Conservation (phyloP, 2,329 filamentous ascomycete species). For the Verticillium alfalfae region DNA sequence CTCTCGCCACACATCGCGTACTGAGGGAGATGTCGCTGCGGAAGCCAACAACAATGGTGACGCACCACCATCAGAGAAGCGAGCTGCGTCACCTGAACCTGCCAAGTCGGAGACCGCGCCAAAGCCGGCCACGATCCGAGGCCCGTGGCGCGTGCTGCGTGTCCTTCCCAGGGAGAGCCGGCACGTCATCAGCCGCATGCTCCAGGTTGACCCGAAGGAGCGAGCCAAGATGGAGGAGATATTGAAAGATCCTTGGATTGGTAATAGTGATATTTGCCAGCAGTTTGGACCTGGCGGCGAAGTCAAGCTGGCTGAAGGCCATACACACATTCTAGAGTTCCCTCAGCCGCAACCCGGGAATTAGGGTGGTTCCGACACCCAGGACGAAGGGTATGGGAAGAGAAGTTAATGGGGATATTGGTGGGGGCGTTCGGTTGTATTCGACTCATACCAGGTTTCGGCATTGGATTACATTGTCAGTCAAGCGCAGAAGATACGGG, state of each 20-base stretch:
- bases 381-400: not conserved
- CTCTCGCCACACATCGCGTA: conserved; percentile 3
- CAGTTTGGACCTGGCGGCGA: conserved; percentile 62
- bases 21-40: not conserved
- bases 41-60: not conserved
- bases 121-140: conserved; percentile 56
- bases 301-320: conserved; percentile 67
- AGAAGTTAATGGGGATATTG: conserved; percentile 1
- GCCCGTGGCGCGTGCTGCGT: conserved; percentile 84
- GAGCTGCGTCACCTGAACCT: conserved; percentile 7
- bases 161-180: conserved; percentile 84
- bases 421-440: not conserved
- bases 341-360: conserved; percentile 36
- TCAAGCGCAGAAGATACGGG: not conserved
- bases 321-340: conserved; percentile 81
- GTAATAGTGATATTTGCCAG: conserved; percentile 74
- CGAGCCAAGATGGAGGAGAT: conserved; percentile 84
- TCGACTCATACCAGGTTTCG: not conserved
- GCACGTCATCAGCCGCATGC: conserved; percentile 86
- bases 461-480: not conserved
- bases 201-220: conserved; percentile 78
- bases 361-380: not conserved
- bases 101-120: conserved; percentile 60
- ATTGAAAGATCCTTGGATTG: conserved; percentile 84
- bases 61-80: not conserved